Evolutionary conservation across 2,329 filamentous ascomycete genomes (phyloP).

Genomic region (Neofusicoccum kwambonambiense): DNA sequence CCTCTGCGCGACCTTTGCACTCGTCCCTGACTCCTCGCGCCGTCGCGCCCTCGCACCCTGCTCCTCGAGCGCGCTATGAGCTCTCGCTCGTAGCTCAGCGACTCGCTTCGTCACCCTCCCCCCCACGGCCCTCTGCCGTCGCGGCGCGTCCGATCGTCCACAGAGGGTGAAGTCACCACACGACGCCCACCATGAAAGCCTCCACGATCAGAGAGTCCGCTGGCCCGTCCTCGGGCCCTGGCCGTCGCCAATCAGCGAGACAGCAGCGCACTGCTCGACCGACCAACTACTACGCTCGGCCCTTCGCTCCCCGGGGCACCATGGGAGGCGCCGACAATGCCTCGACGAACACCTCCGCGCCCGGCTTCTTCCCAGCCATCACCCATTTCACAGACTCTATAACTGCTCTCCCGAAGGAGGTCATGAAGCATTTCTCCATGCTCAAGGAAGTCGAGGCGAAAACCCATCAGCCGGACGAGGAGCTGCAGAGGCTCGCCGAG

Average conservation of each 20-base stretch:
- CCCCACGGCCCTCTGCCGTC: neutral
- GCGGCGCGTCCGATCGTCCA: conserved; percentile 6
- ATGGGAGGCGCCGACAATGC: conserved; percentile 39
- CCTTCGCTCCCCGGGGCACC: conserved; percentile 40
- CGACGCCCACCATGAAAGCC: conserved; percentile 19
- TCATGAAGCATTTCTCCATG: conserved; percentile 91
- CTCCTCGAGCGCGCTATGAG: conserved; percentile 6
- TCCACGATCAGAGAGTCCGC: conserved; percentile 15
- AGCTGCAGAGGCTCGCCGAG: conserved; percentile 72
- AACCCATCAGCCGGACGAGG: conserved; percentile 82
- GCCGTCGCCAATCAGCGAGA: conserved; percentile 44
- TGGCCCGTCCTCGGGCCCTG: neutral
- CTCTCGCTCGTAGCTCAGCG: neutral
- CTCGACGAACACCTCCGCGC: conserved; percentile 35
- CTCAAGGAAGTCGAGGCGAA: conserved; percentile 98
- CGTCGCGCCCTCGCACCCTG: neutral
- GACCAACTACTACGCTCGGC: conserved; percentile 53
- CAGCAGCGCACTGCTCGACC: conserved; percentile 48
- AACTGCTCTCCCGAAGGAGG: conserved; percentile 87
- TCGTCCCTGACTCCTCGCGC: neutral
- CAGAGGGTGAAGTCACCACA: conserved; percentile 14
- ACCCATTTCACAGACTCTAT: conserved; percentile 87
- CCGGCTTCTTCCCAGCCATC: conserved; percentile 64
- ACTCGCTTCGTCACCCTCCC: neutral
- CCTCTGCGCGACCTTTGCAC: conserved; percentile 14